A percentile compares a stretch with the other conserved stretches of the same genome.
Evolutionary conservation across 2,329 filamentous ascomycete species (phyloP).

Genomic region (Xylariaceae sp.): DNA sequence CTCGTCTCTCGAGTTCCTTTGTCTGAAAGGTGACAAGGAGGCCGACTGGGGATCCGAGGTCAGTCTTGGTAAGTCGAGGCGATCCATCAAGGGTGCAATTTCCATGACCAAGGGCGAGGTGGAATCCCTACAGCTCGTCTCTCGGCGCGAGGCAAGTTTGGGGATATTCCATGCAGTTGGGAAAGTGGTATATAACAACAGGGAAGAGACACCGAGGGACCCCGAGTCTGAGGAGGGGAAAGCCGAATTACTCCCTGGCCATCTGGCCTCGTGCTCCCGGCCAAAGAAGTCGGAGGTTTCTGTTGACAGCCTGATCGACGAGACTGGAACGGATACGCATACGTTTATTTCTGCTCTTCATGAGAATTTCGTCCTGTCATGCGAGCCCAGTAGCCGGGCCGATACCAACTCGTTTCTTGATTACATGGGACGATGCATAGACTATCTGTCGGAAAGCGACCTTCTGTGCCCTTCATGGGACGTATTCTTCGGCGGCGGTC

Average conservation of each 20-base stretch:
- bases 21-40: slow-evolving; percentile 70
- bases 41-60: slow-evolving; percentile 72
- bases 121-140: slow-evolving; percentile 74
- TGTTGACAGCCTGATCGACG: slow-evolving; percentile 77
- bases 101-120: slow-evolving; percentile 69
- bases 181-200: slow-evolving; percentile 94
- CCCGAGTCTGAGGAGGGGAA: slow-evolving; percentile 32
- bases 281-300: slow-evolving; percentile 60
- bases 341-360: slow-evolving; percentile 88
- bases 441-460: slow-evolving; percentile 81
- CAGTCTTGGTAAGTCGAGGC: slow-evolving; percentile 63
- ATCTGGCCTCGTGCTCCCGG: slow-evolving; percentile 52
- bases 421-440: slow-evolving; percentile 77
- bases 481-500: slow-evolving; percentile 58
- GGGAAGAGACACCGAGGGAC: slow-evolving; percentile 50
- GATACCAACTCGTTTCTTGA: slow-evolving; percentile 62
- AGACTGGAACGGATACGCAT: slow-evolving; percentile 84
- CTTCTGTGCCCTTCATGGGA: slow-evolving; percentile 71
- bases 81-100: slow-evolving; percentile 49
- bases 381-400: slow-evolving; percentile 49
- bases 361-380: slow-evolving; percentile 89
- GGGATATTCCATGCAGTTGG: slow-evolving; percentile 96
- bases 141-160: slow-evolving; percentile 80
- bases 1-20: slow-evolving; percentile 87
- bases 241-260: slow-evolving; percentile 53